A percentile compares a stretch with the other conserved stretches of the same genome.
phyloP scores from a whole-genome alignment of 2,329 filamentous ascomycete genomes.

The Fusarium poae region DNA sequence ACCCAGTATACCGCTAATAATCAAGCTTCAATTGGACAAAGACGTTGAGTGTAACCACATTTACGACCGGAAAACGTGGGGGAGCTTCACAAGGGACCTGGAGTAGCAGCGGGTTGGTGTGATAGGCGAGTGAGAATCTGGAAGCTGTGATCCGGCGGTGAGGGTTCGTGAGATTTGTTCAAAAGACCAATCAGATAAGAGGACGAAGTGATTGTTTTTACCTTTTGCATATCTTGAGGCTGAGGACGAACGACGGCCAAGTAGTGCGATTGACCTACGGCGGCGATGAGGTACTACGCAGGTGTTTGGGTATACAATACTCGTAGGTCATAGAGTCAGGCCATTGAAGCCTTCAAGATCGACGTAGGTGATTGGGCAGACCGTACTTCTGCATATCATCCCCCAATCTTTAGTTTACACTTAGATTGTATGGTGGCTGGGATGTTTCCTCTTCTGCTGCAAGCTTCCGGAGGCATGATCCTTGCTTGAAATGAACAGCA shows the following conservation, averaged over 20 bases:
- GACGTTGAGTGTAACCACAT: constrained; percentile 31
- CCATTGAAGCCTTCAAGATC: neutral
- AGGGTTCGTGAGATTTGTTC: neutral
- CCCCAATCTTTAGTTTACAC: constrained; percentile 15
- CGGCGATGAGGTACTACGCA: neutral
- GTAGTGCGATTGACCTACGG: neutral
- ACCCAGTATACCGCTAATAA: constrained; percentile 26
- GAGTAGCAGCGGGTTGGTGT: constrained; percentile 8
- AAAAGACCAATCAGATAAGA: constrained; percentile 27
- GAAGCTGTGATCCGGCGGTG: constrained; percentile 25
- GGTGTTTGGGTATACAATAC: neutral
- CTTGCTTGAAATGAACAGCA: constrained; percentile 6
- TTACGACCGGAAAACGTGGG: constrained; percentile 25
- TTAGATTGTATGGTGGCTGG: constrained; percentile 29
- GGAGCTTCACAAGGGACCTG: constrained; percentile 17
- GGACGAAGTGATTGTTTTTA: neutral
- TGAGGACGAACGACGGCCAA: constrained; percentile 1
- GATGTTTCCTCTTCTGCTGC: constrained; percentile 3
- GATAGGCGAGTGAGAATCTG: constrained; percentile 3
- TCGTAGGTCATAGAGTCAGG: neutral
- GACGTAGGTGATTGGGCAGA: constrained; percentile 7
- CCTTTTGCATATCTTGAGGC: constrained; percentile 23
- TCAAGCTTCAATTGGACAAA: constrained; percentile 29
- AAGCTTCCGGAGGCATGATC: constrained; percentile 23
- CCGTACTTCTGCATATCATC: constrained; percentile 12